Conservation (phyloP, 1,284 basidiomycete species). For the Cryptococcus sp. region DNA sequence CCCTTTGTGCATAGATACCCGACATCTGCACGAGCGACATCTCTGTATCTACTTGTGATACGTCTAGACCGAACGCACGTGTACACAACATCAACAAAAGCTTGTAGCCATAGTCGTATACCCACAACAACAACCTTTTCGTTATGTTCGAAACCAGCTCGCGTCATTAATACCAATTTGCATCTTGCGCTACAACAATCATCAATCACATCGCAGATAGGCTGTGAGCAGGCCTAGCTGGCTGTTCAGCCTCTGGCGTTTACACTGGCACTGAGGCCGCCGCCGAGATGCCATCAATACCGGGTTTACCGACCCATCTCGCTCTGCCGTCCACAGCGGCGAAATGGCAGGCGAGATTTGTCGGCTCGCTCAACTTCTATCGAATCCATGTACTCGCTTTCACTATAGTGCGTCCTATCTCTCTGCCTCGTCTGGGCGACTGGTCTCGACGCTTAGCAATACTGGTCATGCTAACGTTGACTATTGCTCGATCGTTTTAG, state of each 20-base stretch:
- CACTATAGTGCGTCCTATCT: slow-evolving; percentile 47
- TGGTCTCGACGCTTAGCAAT: background rate
- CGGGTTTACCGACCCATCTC: slow-evolving; percentile 23
- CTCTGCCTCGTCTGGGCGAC: background rate
- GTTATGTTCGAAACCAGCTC: too few relatives aligned
- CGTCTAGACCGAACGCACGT: too few relatives aligned
- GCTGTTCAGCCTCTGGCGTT: too few relatives aligned
- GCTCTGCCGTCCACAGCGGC: slow-evolving; percentile 19
- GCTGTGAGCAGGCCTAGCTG: too few relatives aligned
- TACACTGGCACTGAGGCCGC: too few relatives aligned
- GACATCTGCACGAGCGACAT: too few relatives aligned
- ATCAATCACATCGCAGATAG: too few relatives aligned
- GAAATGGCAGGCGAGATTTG: slow-evolving; percentile 21
- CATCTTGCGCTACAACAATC: background rate
- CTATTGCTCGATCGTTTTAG: slow-evolving; percentile 24
- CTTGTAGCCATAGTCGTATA: too few relatives aligned
- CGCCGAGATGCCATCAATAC: slow-evolving; percentile 7
- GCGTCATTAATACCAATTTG: background rate
- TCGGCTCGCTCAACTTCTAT: slow-evolving; percentile 51
- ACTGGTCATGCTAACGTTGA: background rate
- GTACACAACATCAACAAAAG: too few relatives aligned
- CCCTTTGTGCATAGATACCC: too few relatives aligned
- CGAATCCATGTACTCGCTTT: slow-evolving; percentile 56
- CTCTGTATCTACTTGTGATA: too few relatives aligned
- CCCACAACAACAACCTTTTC: too few relatives aligned